phyloP scores from a whole-genome alignment of 768 basidiomycete genomes.

The Termitomyces sp. region DNA sequence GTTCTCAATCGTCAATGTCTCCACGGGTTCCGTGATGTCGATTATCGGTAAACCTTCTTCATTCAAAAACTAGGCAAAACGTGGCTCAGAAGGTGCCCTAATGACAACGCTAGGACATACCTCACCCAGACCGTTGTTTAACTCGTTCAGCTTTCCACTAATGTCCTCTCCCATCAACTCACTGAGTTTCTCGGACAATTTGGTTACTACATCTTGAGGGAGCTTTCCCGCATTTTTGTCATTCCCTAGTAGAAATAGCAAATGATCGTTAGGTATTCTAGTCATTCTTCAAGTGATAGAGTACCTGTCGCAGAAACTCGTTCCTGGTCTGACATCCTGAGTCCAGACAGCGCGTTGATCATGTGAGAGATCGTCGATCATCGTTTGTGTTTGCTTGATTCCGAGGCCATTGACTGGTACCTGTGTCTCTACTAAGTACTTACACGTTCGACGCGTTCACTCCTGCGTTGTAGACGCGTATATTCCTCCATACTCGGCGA shows the following conservation, averaged over 20 bases:
- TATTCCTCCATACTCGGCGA: not conserved
- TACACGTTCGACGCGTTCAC: conserved; percentile 2
- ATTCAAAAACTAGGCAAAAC: conserved; percentile 51
- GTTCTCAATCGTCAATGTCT: conserved; percentile 15
- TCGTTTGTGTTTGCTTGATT: not conserved
- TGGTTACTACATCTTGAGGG: conserved; percentile 46
- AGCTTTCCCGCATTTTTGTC: conserved; percentile 32
- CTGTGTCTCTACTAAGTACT: too few species aligned
- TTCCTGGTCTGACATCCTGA: not conserved
- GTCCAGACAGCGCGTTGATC: not conserved
- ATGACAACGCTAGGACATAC: conserved; percentile 37
- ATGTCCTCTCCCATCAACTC: conserved; percentile 51
- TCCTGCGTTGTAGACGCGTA: not conserved
- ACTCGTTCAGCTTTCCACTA: conserved; percentile 26
- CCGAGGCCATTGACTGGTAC: not conserved
- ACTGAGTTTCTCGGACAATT: conserved; percentile 56
- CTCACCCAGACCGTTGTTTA: conserved; percentile 57
- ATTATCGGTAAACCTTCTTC: conserved; percentile 80
- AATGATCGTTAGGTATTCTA: not conserved
- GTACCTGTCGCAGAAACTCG: not conserved
- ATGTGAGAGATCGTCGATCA: not conserved
- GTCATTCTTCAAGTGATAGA: not conserved
- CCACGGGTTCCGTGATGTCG: conserved; percentile 65
- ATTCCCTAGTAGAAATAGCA: conserved; percentile 16
- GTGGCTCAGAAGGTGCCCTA: conserved; percentile 17